These are phyloP conservation scores for Laburnicola sp. DNA, from an alignment of 2,329 filamentous ascomycete genomes.

Conservation along the genomic window DNA sequence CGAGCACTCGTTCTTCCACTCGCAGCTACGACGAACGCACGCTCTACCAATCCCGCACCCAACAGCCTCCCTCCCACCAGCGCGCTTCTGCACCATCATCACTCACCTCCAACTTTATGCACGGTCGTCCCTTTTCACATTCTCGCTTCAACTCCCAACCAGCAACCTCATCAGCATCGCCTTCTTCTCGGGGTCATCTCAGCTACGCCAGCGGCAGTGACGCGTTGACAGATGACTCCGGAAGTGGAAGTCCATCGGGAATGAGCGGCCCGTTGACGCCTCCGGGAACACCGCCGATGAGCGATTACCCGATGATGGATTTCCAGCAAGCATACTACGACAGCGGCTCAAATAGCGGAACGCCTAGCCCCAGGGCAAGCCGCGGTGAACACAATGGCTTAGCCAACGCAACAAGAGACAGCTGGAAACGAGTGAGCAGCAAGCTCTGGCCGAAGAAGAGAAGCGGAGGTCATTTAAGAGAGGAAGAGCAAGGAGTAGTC, in stretches of 20 bases:
- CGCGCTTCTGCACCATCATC: constrained; percentile 47
- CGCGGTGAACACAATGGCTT: constrained; percentile 44
- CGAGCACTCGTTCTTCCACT: constrained; percentile 44
- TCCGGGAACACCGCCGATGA: constrained; percentile 74
- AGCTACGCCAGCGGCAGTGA: constrained; percentile 49
- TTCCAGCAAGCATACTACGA: constrained; percentile 43
- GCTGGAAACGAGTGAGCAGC: constrained; percentile 48
- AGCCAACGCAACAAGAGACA: constrained; percentile 41
- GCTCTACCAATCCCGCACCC: constrained; percentile 30
- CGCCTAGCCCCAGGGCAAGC: constrained; percentile 44
- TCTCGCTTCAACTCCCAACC: constrained; percentile 45
- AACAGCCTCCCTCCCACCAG: constrained; percentile 37
- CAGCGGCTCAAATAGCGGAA: constrained; percentile 36
- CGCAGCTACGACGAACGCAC: constrained; percentile 48
- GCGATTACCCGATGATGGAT: constrained; percentile 51
- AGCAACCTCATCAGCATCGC: constrained; percentile 34
- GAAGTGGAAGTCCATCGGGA: constrained; percentile 54
- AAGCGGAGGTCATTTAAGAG: constrained; percentile 41
- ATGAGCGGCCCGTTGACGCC: constrained; percentile 70
- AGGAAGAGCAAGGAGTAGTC: constrained; percentile 42
- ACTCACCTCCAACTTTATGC: constrained; percentile 44
- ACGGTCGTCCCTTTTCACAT: constrained; percentile 40
- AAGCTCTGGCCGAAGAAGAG: constrained; percentile 48
- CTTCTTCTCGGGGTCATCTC: constrained; percentile 32
- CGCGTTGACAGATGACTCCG: constrained; percentile 65